These are phyloP conservation scores for Tephrocybe sp. DNA, from an alignment of 768 basidiomycete genomes.

Conservation along the genomic window DNA sequence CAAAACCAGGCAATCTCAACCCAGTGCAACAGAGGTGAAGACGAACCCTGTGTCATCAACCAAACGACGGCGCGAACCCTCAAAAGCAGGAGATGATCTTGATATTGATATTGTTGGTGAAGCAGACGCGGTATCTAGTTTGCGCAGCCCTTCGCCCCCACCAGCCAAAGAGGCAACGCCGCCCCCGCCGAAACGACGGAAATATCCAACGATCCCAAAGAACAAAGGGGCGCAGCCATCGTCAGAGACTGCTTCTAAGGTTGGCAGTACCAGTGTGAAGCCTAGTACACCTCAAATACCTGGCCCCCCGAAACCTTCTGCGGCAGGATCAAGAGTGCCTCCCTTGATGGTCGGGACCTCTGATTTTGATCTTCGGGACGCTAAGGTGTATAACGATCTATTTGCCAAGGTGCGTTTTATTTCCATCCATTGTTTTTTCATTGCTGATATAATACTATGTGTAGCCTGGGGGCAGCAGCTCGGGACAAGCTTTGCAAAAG, in stretches of 20 bases:
- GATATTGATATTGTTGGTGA: constrained; percentile 34
- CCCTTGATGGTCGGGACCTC: constrained; percentile 43
- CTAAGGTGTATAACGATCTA: constrained; percentile 58
- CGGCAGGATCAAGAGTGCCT: constrained; percentile 31
- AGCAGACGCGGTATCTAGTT: constrained; percentile 16
- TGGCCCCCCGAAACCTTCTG: constrained; percentile 25
- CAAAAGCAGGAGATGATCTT: constrained; percentile 28
- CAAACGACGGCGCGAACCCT: constrained; percentile 29
- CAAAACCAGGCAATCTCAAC: constrained; percentile 42
- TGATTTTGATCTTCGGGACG: constrained; percentile 64
- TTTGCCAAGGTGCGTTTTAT: constrained; percentile 49
- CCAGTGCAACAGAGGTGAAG: constrained; percentile 25
- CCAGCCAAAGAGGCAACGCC: constrained; percentile 31
- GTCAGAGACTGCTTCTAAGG: constrained; percentile 20
- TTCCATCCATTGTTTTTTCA: not conserved
- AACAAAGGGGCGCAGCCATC: constrained; percentile 42
- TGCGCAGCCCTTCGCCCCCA: constrained; percentile 25
- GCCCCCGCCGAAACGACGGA: constrained; percentile 36
- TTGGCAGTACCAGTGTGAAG: constrained; percentile 24
- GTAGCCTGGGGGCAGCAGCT: constrained; percentile 41
- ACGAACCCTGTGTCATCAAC: constrained; percentile 24
- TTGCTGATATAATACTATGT: not conserved
- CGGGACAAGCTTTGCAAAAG: constrained; percentile 43
- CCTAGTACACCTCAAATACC: constrained; percentile 26
- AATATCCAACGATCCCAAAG: constrained; percentile 69